Evolutionary conservation across 306 rosid species (phyloP).

Genomic region (Medicago arabica): DNA sequence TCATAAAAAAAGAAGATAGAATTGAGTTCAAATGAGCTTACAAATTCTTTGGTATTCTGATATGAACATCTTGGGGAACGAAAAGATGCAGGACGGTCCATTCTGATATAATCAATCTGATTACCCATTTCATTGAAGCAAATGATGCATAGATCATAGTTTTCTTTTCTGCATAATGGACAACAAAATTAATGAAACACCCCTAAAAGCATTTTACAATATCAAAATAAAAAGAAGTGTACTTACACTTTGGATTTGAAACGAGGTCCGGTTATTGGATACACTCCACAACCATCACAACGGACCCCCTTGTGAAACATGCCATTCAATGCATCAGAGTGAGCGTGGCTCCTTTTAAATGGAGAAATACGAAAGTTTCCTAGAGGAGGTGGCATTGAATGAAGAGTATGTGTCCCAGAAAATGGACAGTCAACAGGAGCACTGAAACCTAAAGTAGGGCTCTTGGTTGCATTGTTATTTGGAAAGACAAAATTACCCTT

Average conservation of each 20-base stretch:
- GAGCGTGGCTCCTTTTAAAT: constrained; percentile 55
- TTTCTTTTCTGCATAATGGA: constrained; percentile 65
- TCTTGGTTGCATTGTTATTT: constrained; percentile 19
- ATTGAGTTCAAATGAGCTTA: constrained; percentile 25
- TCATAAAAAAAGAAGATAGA: neutral
- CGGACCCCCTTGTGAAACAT: constrained; percentile 83
- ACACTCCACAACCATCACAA: constrained; percentile 93
- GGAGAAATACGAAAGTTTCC: constrained; percentile 41
- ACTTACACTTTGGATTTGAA: constrained; percentile 87
- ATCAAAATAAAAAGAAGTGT: constrained; percentile 22
- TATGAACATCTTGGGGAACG: constrained; percentile 41
- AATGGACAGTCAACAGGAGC: constrained; percentile 55
- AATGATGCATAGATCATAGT: constrained; percentile 83
- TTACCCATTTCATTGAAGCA: constrained; percentile 71
- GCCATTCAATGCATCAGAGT: constrained; percentile 57
- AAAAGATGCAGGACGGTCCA: constrained; percentile 64
- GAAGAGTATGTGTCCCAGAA: constrained; percentile 43
- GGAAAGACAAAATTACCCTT: constrained; percentile 39
- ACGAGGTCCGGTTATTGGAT: constrained; percentile 92
- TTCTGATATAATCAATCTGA: constrained; percentile 63
- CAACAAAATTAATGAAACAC: neutral
- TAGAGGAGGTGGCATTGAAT: constrained; percentile 21
- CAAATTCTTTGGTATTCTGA: constrained; percentile 42
- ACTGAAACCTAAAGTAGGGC: constrained; percentile 7
- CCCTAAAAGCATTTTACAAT: constrained; percentile 5